phyloP scores from a whole-genome alignment of 2,329 filamentous ascomycete genomes.

The Xylaria digitata region DNA sequence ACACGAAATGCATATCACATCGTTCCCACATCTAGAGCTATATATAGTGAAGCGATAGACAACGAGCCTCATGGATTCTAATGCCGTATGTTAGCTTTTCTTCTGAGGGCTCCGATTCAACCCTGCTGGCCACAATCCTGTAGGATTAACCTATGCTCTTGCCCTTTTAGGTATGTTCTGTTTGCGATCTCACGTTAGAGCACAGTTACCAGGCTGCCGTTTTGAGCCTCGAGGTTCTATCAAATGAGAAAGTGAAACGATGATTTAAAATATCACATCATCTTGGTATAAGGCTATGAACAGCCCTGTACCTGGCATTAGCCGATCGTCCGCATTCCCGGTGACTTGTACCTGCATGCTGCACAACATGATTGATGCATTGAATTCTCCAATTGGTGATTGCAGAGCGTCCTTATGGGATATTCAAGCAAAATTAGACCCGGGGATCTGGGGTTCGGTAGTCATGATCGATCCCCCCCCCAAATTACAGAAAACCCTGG shows the following conservation, averaged over 20 bases:
- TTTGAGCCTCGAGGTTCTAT: slow-evolving; percentile 17
- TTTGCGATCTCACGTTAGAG: slow-evolving; percentile 20
- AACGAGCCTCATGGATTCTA: neutral
- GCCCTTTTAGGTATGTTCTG: slow-evolving; percentile 15
- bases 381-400: neutral
- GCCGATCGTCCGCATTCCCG: neutral
- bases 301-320: slow-evolving; percentile 8
- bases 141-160: slow-evolving; percentile 30
- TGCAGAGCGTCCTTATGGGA: neutral
- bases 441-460: slow-evolving; percentile 7
- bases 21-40: slow-evolving; percentile 14
- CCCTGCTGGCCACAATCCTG: slow-evolving; percentile 18
- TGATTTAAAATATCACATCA: slow-evolving; percentile 28
- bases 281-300: slow-evolving; percentile 8
- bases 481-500: neutral
- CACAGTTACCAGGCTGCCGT: slow-evolving; percentile 6
- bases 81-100: neutral
- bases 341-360: slow-evolving; percentile 31
- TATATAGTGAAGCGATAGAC: slow-evolving; percentile 11
- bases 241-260: slow-evolving; percentile 18
- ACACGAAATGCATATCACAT: neutral
- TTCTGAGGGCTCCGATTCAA: slow-evolving; percentile 1
- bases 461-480: neutral
- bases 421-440: neutral
- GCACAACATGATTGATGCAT: slow-evolving; percentile 14